Conservation (phyloP, 2,329 filamentous ascomycete genomes). For the Aureobasidium sp. region DNA sequence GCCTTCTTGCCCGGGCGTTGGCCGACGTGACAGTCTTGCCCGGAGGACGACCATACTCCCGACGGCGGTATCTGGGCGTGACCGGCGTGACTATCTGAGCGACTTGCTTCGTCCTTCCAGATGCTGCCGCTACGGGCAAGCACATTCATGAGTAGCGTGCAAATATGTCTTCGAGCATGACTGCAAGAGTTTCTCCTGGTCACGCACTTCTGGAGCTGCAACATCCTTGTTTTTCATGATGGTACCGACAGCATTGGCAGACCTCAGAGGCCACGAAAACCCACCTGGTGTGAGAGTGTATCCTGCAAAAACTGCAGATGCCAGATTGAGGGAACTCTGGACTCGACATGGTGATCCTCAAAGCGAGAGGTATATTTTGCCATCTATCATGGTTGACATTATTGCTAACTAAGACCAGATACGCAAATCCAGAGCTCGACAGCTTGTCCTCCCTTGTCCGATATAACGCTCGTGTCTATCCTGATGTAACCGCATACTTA, state of each 20-base stretch:
- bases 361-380: slow-evolving; percentile 1
- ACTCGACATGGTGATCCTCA: slow-evolving; percentile 29
- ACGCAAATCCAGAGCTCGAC: slow-evolving; percentile 25
- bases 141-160: neutral
- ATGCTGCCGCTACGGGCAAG: neutral
- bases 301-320: slow-evolving; percentile 22
- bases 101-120: neutral
- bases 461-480: slow-evolving; percentile 24
- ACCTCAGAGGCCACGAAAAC: neutral
- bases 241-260: neutral
- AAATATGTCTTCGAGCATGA: neutral
- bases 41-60: too few relatives aligned
- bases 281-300: slow-evolving; percentile 23
- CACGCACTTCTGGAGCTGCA: neutral
- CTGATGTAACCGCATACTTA: slow-evolving; percentile 25
- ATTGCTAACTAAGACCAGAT: slow-evolving; percentile 19
- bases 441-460: slow-evolving; percentile 27
- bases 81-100: neutral
- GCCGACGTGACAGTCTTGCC: neutral
- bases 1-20: neutral
- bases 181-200: neutral
- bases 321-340: slow-evolving; percentile 26
- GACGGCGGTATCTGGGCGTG: too few relatives aligned
- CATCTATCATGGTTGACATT: neutral
- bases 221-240: neutral